Evolutionary conservation across 139 green algal genomes (phyloP).

Genomic region (Chlamydomonas sp.): DNA sequence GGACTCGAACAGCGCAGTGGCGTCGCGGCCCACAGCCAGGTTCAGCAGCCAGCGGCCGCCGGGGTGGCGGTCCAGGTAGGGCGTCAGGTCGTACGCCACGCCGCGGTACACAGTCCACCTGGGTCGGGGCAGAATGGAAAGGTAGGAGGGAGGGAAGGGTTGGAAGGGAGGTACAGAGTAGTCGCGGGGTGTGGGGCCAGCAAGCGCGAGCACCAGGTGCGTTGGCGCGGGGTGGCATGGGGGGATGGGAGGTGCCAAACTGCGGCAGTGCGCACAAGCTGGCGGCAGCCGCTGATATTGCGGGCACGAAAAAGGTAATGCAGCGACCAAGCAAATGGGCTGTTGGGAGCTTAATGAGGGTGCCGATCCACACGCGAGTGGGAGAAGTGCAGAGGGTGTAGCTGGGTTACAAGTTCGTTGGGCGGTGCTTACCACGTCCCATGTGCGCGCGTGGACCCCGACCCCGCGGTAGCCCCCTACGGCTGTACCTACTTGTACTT

Average conservation of each 20-base stretch:
- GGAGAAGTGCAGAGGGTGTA: too few relatives aligned
- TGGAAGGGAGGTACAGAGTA: neutral
- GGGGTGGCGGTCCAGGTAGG: conserved; percentile 73
- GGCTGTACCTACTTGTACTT: conserved; percentile 46
- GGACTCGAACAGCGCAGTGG: conserved; percentile 86
- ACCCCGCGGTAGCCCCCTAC: conserved; percentile 19
- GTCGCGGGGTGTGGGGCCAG: neutral
- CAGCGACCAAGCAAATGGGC: too few relatives aligned
- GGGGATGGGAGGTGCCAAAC: too few relatives aligned
- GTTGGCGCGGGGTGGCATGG: too few relatives aligned
- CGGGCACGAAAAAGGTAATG: too few relatives aligned
- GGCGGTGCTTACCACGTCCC: neutral
- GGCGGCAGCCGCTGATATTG: too few relatives aligned
- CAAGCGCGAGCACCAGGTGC: neutral
- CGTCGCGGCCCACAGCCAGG: conserved; percentile 81
- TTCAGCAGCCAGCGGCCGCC: conserved; percentile 79
- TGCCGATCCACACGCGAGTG: too few relatives aligned
- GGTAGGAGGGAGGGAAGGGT: neutral
- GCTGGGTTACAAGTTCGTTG: neutral
- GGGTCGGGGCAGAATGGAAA: neutral
- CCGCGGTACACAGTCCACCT: conserved; percentile 80
- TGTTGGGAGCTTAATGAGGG: too few relatives aligned
- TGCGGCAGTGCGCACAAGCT: too few relatives aligned
- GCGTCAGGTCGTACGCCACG: conserved; percentile 66
- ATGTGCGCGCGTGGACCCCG: neutral